Evolutionary conservation across 1,139 yeast genomes (phyloP), one percentile per base, ranked within the genome.

Genomic region (Cylindricascospora bacillispora): DNA sequence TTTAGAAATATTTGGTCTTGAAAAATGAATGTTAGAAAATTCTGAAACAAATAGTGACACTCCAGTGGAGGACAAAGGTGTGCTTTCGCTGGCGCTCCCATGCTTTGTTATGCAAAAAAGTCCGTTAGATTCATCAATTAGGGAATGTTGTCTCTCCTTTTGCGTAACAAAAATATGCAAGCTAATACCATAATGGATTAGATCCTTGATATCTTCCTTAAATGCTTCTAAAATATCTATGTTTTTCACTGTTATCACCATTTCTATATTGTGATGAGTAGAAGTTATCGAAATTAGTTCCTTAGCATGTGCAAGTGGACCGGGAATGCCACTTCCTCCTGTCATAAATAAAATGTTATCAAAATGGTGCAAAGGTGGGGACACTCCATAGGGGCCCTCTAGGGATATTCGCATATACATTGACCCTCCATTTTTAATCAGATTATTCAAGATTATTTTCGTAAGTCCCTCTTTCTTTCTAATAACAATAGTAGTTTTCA

Each of bases 251-350:
- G 23, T 25, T 13, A 29, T 12, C 4, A 29, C 16, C 15, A 29
- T 12, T 13, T 26, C 26, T 2, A 29, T 27, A 13, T 19, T 19
- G n/a, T 28, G 17, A 2, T 15, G 13, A 7, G 25, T 40, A 31
- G 26, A 13, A 10, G 29, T 23, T 17, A 12, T 40, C n/a, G 32
- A 29, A 20, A 22, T 43, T 38, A 29, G 48, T 33, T 30, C 44
- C 39, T 37, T 44, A 16, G 37, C 61, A 35, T 60, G 58, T 9
- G 54, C 45, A 27, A 51, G 48, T 10, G 60, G 60, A 26, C 79
- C 78, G 6, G 93, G 79, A 39, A 81, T 64, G 41, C 93, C 93
- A 36, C 76, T 75, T 29, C 89, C 89, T 37, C 85, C 80, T 1
- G 77, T 73, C 31, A 78, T 43, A 28, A 78, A 59, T 13, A 76